phyloP scores from a whole-genome alignment of 768 basidiomycete genomes.

The Omphalotus guepiniiformis region DNA sequence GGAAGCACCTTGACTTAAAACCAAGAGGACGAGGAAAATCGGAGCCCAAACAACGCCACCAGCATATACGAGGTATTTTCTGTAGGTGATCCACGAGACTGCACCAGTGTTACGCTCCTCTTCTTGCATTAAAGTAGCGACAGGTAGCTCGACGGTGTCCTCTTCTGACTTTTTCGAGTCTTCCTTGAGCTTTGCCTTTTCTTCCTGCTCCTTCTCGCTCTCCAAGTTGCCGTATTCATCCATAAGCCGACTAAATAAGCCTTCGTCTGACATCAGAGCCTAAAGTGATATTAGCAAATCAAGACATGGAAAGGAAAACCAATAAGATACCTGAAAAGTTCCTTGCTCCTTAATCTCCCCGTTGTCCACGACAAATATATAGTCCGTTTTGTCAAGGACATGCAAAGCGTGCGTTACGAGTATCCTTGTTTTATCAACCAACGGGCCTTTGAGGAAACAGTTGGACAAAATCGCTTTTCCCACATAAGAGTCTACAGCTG shows the following conservation, averaged over 20 bases:
- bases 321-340: slow-evolving; percentile 41
- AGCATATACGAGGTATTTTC: slow-evolving; percentile 41
- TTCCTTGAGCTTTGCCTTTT: not conserved
- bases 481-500: slow-evolving; percentile 76
- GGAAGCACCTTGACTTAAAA: slow-evolving; percentile 44
- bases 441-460: slow-evolving; percentile 51
- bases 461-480: slow-evolving; percentile 61
- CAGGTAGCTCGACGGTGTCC: slow-evolving; percentile 10
- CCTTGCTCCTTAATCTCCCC: slow-evolving; percentile 61
- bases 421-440: slow-evolving; percentile 51
- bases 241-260: slow-evolving; percentile 24
- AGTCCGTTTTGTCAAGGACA: slow-evolving; percentile 54
- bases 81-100: slow-evolving; percentile 46
- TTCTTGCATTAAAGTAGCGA: slow-evolving; percentile 9
- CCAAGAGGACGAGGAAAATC: slow-evolving; percentile 40
- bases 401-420: slow-evolving; percentile 61
- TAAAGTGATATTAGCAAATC: not conserved
- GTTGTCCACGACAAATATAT: slow-evolving; percentile 60
- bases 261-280: slow-evolving; percentile 10
- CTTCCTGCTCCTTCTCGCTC: slow-evolving; percentile 10
- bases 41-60: slow-evolving; percentile 48
- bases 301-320: not conserved
- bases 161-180: not conserved
- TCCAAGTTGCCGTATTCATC: slow-evolving; percentile 51
- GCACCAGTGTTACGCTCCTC: slow-evolving; percentile 58